phyloP scores from a whole-genome alignment of 2,329 filamentous ascomycete genomes.

The Mycosphaerelloides madeirae region DNA sequence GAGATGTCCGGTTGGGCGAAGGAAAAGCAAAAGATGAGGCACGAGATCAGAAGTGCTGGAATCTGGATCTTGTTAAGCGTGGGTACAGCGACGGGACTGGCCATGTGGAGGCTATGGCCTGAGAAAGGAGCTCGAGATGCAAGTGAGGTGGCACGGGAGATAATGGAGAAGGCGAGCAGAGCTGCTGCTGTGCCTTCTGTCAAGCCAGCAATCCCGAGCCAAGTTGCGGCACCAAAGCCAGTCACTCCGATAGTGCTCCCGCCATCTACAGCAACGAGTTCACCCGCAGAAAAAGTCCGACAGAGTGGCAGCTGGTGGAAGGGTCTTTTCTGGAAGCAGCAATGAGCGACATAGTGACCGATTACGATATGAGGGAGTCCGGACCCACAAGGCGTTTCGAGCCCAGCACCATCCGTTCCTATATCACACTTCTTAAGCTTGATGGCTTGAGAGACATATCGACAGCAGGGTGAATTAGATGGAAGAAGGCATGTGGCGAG shows the following conservation, averaged over 20 bases:
- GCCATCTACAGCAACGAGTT: neutral
- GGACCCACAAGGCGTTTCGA: no score
- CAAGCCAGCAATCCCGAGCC: conserved; percentile 1
- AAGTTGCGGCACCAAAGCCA: conserved; percentile 3
- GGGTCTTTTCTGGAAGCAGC: conserved; percentile 16
- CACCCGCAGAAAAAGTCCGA: neutral
- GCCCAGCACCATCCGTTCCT: no score
- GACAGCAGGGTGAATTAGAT: no score
- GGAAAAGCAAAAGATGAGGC: conserved; percentile 14
- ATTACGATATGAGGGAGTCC: neutral
- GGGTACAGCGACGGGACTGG: conserved; percentile 19
- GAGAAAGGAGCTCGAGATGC: conserved; percentile 11
- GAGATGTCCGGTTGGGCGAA: conserved; percentile 12
- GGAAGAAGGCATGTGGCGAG: no score
- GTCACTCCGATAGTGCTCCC: neutral
- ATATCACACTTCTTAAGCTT: no score
- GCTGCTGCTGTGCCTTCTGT: conserved; percentile 14
- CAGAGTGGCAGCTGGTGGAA: conserved; percentile 6
- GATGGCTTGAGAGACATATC: no score
- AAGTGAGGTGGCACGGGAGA: conserved; percentile 19
- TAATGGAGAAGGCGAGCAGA: conserved; percentile 17
- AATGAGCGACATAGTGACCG: neutral
- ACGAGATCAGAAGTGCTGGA: conserved; percentile 21
- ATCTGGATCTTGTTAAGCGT: conserved; percentile 17
- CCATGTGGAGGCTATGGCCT: conserved; percentile 27